phyloP scores from a whole-genome alignment of 208 protist genomes.

The Crithidia brevicula region DNA sequence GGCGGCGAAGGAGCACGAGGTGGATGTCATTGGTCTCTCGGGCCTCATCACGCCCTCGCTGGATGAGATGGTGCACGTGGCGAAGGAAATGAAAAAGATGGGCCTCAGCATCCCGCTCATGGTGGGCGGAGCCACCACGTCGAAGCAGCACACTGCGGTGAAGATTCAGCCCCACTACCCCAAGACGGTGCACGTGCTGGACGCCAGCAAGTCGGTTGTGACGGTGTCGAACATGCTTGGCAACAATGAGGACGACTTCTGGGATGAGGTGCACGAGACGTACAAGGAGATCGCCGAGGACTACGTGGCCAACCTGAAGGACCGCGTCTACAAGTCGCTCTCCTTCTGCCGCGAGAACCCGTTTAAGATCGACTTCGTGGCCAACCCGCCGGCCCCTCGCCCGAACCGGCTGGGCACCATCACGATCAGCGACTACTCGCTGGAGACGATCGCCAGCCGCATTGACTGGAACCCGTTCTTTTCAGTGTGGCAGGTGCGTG shows the following conservation, averaged over 20 bases:
- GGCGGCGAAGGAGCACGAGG: slow-evolving; percentile 76
- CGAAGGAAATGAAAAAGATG: slow-evolving; percentile 92
- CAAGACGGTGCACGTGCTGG: slow-evolving; percentile 92
- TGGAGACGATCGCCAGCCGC: slow-evolving; percentile 84
- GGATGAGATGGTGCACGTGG: slow-evolving; percentile 97
- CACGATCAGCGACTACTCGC: slow-evolving; percentile 78
- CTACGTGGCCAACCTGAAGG: slow-evolving; percentile 91
- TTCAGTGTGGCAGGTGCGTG: slow-evolving; percentile 94
- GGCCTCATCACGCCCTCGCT: slow-evolving; percentile 98
- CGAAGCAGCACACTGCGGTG: slow-evolving; percentile 96
- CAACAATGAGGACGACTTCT: slow-evolving; percentile 61
- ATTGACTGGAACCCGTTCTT: slow-evolving; percentile 98
- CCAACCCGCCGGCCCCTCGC: slow-evolving; percentile 49
- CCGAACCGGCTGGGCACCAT: slow-evolving; percentile 75
- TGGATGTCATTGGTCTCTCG: slow-evolving; percentile 94
- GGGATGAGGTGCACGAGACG: slow-evolving; percentile 85
- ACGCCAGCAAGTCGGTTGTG: slow-evolving; percentile 93
- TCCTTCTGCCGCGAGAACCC: slow-evolving; percentile 58
- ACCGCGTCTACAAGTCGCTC: slow-evolving; percentile 87
- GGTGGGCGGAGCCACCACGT: slow-evolving; percentile 97
- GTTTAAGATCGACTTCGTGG: slow-evolving; percentile 78
- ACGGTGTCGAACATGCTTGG: slow-evolving; percentile 85
- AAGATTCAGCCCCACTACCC: slow-evolving; percentile 95
- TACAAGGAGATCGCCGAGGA: slow-evolving; percentile 95
- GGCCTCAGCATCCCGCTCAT: slow-evolving; percentile 91